Evolutionary conservation across 176 grass and related monocot genomes (phyloP).

Genomic region (Oryza coarctata): DNA sequence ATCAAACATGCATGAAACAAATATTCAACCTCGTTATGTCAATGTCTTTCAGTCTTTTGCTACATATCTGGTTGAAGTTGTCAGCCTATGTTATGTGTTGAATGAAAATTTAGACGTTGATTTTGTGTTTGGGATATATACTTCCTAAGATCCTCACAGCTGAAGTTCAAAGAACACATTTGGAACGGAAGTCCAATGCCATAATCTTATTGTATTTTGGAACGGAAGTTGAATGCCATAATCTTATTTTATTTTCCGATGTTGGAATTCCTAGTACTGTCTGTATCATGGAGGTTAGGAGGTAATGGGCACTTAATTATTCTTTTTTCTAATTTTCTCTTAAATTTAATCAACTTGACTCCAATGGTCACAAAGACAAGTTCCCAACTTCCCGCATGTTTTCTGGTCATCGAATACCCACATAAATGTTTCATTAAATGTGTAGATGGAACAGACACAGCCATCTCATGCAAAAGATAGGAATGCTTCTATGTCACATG

Average conservation of each 20-base stretch:
- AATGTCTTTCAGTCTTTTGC: no score
- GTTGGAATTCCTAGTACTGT: not conserved
- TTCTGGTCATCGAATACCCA: not conserved
- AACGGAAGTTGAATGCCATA: not conserved
- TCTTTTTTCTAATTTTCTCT: not conserved
- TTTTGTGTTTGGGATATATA: no score
- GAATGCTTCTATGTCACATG: not conserved
- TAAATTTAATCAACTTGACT: no score
- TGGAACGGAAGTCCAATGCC: no score
- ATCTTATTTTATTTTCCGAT: not conserved
- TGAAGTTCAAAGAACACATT: no score
- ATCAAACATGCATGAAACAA: no score
- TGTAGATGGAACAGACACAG: not conserved
- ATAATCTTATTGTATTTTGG: not conserved
- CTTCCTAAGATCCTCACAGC: no score
- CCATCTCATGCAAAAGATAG: not conserved
- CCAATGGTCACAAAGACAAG: not conserved
- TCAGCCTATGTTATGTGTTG: no score
- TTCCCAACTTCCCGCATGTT: no score
- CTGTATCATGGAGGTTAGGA: not conserved
- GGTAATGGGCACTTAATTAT: not conserved
- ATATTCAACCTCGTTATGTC: no score
- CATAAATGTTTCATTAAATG: not conserved
- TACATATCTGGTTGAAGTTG: no score
- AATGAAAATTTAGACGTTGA: no score